A percentile compares a stretch with the other conserved stretches of the same genome.
Evolutionary conservation across 176 grass and related monocot genomes (phyloP).

Genomic region (Lolium rigidum): DNA sequence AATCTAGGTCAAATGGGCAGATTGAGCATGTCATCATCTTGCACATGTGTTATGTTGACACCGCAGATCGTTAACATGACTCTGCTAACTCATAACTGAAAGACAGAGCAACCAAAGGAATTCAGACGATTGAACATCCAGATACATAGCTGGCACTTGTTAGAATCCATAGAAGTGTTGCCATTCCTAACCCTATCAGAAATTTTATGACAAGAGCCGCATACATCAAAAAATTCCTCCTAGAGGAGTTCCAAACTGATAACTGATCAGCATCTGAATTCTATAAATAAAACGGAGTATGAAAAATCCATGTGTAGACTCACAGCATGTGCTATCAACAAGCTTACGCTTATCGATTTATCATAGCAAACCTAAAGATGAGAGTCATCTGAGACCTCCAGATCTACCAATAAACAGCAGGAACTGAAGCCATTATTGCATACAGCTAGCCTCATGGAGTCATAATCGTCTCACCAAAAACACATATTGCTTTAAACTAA

Average conservation of each 20-base stretch:
- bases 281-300: neutral
- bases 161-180: neutral
- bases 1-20: neutral
- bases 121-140: slow-evolving; percentile 7
- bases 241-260: slow-evolving; percentile 1
- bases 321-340: slow-evolving; percentile 5
- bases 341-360: neutral
- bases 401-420: slow-evolving; percentile 40
- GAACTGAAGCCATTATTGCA: neutral
- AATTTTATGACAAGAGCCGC: neutral
- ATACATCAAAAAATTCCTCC: neutral
- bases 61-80: neutral
- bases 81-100: neutral
- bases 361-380: neutral
- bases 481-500: neutral
- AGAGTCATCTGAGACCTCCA: neutral
- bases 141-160: neutral
- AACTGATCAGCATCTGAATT: neutral
- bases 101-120: neutral
- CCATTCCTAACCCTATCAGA: neutral
- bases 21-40: neutral
- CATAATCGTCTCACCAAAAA: neutral
- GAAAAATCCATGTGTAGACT: neutral
- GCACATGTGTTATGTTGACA: neutral
- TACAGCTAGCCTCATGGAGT: neutral